Evolutionary conservation across 306 rosid genomes (phyloP), one percentile per base, ranked within the genome.

Genomic region (Citrullus colocynthis): DNA sequence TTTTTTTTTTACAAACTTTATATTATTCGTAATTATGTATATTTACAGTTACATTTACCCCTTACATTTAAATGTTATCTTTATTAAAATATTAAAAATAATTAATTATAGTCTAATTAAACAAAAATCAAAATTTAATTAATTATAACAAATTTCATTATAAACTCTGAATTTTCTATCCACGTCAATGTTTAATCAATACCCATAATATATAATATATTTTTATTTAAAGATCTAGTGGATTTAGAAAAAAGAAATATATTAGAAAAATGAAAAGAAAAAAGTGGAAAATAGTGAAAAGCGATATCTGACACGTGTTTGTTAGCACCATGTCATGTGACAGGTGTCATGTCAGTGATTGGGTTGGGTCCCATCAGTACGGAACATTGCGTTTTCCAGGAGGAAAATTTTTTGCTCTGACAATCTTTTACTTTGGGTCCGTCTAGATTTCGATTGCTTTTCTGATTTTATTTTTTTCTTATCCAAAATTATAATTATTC

Each of bases 301-400:
- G 61, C 16, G 16, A 45, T 30, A 24, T 30, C 77, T 30, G 45
- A 51, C 77, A 51, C 76, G 76, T 73, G 77, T 73, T 21, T 30
- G 13, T 30, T 16, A 41, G 34, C 36, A 73, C 77, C 77, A 73
- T 45, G 77, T 49, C 77, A 51, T 30, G 15, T 30, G 77, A 73
- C 77, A 73, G 61, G 77, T 73, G 77, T 73, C 45, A 55, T 4
- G 17, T 73, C 61, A 51, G 5, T 73, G 8, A 73, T 49, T 51
- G 77, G 59, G n/a, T 8, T 8, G 44, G 77, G 60, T 73, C 77
- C 77, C 60, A 73, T 49, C 61, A 28, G 77, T 48, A 73, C 77
- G 77, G 45, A 48, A 65, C 28, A 28, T 49, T 72, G 77, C 60
- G 60, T 73, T 51, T 70, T 72, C 13, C 55, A 72, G 41, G 42